Base-by-base conservation (phyloP, 768 basidiomycete genomes). In the Suillus subluteus region DNA sequence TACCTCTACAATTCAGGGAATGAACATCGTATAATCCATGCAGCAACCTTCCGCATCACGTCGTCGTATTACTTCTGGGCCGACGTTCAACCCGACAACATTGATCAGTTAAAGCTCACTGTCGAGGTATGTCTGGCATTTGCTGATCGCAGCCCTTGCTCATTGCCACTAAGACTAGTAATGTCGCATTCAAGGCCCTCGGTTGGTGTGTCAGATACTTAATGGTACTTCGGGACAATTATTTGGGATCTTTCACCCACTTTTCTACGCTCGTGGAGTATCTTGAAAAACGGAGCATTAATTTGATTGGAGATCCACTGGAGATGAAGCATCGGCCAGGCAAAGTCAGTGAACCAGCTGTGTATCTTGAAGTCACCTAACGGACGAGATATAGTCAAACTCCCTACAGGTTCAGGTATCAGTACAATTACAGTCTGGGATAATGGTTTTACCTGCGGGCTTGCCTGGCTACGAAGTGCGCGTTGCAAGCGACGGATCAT, bases 211-310 rank as follows among this genome's bases (percentile, higher is more conserved):
- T 96, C 67, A 88, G 96, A 44, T 90, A 95, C 73, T 84, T 97
- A 69, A 92, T 99, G 88, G 87, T 91, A 48, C 73, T 98, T 66
- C 88, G 91, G 56, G 95, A 97, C 73, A 98, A 98, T 77, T 99
- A 99, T 77, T 88, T 98, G 61, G 97, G 97, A 13, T 84, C 87
- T 6, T 99, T 98, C 78, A 98, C 95, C 2, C 92, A 97, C 70
- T 98, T 96, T 72, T 89, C 90, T 3, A 98, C 94, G 0, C 82
- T 95, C 50, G 86, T 84, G 26, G 97, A 99, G 79, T 97, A 95
- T 74, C 80, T 95, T 56, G 86, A 90, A 63, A 91, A 88, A 72
- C 84, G 88, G 50, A 82, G 80, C 54, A 81, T 85, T 1, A 69
- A 85, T 1, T 85, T 87, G 13, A 81, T 89, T 16, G 96, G 96